Evolutionary conservation across 345 rosid genomes (phyloP).

Genomic region (Arabidopsis arenosa): DNA sequence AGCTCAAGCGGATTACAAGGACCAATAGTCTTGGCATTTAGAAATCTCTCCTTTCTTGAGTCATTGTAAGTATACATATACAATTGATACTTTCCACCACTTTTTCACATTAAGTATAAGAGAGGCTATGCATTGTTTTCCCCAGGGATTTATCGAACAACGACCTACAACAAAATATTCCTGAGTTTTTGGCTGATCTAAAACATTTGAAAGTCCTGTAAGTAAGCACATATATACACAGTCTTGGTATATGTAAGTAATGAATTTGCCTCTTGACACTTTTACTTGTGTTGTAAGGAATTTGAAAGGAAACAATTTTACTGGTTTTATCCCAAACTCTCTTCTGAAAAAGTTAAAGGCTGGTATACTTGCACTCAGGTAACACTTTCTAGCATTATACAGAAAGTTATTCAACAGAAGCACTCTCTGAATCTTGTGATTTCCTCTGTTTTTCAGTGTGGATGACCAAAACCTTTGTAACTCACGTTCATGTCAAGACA

Average conservation of each 20-base stretch:
- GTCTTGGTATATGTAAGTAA: background rate
- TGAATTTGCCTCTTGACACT: background rate
- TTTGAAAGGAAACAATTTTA: conserved; percentile 49
- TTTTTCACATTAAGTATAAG: conserved; percentile 7
- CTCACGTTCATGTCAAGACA: conserved; percentile 43
- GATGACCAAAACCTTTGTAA: conserved; percentile 46
- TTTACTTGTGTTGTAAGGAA: conserved; percentile 43
- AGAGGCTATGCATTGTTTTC: background rate
- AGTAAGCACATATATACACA: conserved; percentile 12
- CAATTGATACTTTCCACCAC: background rate
- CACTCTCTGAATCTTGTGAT: background rate
- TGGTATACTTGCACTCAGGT: conserved; percentile 50
- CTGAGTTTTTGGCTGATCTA: conserved; percentile 49
- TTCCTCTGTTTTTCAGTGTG: conserved; percentile 37
- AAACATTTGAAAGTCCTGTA: conserved; percentile 44
- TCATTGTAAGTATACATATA: conserved; percentile 49
- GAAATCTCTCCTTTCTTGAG: conserved; percentile 43
- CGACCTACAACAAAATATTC: conserved; percentile 44
- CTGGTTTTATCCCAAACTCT: conserved; percentile 51
- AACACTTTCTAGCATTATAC: background rate
- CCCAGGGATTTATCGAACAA: conserved; percentile 59
- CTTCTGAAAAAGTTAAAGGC: conserved; percentile 45
- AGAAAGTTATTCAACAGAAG: background rate
- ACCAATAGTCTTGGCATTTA: conserved; percentile 37
- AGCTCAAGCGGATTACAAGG: conserved; percentile 58